Evolutionary conservation across 2,329 filamentous ascomycete species (phyloP), one percentile per base, ranked within the genome.

Genomic region (Aureobasidium sp.): DNA sequence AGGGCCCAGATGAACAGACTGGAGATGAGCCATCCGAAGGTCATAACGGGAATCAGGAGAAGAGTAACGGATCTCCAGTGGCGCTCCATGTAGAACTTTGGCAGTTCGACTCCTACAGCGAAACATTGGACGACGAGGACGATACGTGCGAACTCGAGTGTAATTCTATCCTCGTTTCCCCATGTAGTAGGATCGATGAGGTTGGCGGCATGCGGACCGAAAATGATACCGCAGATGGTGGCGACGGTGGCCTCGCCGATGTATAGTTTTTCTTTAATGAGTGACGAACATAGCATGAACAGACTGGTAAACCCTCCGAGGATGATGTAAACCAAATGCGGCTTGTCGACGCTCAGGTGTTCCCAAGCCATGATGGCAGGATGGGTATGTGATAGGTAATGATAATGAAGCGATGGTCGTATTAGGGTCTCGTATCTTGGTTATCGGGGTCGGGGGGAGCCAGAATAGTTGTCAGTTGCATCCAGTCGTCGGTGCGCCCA

Each of bases 261-360:
- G 79, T 99, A 99, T 71, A 97, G 83, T 74, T 90, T 89, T 81
- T 99, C 94, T 81, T 99, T 99, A 78, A 99, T 96, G 72, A 97
- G 86, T 60, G 95, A 91, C 63, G 94, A 99, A 76, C 91, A 96
- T 63, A 99, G 81, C 94, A 99, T 99, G 79, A 99, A 99, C 69
- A 99, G 80, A 64, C 89, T 91, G 68, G 94, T 99, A 79, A 99
- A 99, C 74, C 93, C 94, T 70, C 94, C 94, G 61, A 99, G 81
- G 77, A 99, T 97, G 77, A 97, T 91, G 77, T 99, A 99, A 67
- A 96, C 94, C 90, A 97, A 77, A 81, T 99, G 94, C 70, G 94
- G 90, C 81, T 88, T 89, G 77, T 95, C 97, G 78, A 97, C 87
- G 64, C 86, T 86, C 59, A 93, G 82, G 68, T 92, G 88, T 51